phyloP scores from a whole-genome alignment of 257 asterid genomes.

The Asclepias syriaca region DNA sequence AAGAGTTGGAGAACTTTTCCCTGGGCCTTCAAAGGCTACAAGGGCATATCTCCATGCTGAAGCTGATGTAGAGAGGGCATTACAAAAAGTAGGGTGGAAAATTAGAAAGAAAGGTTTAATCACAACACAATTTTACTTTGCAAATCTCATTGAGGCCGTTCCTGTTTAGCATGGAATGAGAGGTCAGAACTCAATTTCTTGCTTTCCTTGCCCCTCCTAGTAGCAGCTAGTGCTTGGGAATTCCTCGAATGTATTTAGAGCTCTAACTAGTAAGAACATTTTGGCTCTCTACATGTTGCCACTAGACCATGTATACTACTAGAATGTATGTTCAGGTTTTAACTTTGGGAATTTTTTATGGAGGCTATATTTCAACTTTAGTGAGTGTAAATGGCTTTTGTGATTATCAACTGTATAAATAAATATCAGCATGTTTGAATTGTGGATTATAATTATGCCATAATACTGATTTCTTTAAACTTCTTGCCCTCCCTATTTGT shows the following conservation, averaged over 20 bases:
- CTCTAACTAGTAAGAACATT: neutral
- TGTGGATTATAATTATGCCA: constrained; percentile 4
- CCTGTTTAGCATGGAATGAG: constrained; percentile 48
- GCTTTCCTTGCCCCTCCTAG: constrained; percentile 11
- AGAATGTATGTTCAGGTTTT: constrained; percentile 9
- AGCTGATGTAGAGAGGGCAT: constrained; percentile 75
- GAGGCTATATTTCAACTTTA: neutral
- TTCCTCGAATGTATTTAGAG: neutral
- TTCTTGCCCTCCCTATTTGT: neutral
- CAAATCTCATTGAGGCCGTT: constrained; percentile 79
- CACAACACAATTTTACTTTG: constrained; percentile 81
- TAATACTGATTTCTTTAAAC: neutral
- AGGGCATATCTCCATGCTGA: constrained; percentile 91
- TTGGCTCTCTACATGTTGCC: neutral
- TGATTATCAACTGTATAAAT: neutral
- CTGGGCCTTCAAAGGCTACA: constrained; percentile 97
- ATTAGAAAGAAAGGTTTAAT: constrained; percentile 71
- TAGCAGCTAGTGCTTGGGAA: constrained; percentile 15
- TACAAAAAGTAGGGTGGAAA: constrained; percentile 82
- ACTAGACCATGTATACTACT: constrained; percentile 17
- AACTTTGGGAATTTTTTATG: neutral
- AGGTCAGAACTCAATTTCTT: constrained; percentile 37
- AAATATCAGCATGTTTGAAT: neutral
- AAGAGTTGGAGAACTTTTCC: constrained; percentile 89
- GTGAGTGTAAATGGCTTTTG: constrained; percentile 11